Evolutionary conservation across 2,329 filamentous ascomycete genomes (phyloP), one percentile per base, ranked within the genome.

Genomic region (Aureobasidium sp.): DNA sequence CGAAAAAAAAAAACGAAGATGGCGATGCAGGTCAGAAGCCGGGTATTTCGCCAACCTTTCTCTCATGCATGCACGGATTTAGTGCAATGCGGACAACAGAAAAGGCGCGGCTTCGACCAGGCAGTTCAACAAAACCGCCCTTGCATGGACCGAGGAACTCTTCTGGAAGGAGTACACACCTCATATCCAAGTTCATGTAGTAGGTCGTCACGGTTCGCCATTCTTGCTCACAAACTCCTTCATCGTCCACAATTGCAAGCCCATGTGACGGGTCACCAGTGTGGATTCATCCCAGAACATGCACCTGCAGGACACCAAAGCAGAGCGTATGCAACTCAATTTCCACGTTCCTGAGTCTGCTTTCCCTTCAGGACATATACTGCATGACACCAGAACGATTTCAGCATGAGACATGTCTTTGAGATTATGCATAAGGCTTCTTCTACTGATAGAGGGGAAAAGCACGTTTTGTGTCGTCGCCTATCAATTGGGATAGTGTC

Each of bases 391-490:
- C 44, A 49, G 25, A 25, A 41, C 55, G 1, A 32, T 34, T 27
- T 13, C 25, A 32, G 47, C 34, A 32, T 49, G 16, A 39, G 27
- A 49, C 34, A 41, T 36, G 36, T n/a, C 5, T 29, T 37, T 25
- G 11, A 49, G 55, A 49, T 59, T 37, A 59, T 59, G 55, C 55
- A 59, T 11, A n/a, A 49, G 32, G 36, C 55, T 49, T 16, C 21
- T 49, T 59, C 27, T 5, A 49, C 34, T 32, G 44, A 11, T 21
- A 16, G 15, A 27, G n/a, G 13, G 6, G 21, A 21, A 58, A 37
- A 47, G 21, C 42, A 27, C 41, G 8, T 37, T 21, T n/a, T 21
- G 52, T 45, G 13, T 47, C 41, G n/a, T 8, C 11, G 9, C 15
- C 30, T 15, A 37, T 37, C 21, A 47, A 15, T 47, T 58, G 27